Percentiles rank a stretch among this genome's conserved stretches.
Conservation (phyloP, 768 basidiomycete genomes). For the Rhodotorula babjevae region DNA sequence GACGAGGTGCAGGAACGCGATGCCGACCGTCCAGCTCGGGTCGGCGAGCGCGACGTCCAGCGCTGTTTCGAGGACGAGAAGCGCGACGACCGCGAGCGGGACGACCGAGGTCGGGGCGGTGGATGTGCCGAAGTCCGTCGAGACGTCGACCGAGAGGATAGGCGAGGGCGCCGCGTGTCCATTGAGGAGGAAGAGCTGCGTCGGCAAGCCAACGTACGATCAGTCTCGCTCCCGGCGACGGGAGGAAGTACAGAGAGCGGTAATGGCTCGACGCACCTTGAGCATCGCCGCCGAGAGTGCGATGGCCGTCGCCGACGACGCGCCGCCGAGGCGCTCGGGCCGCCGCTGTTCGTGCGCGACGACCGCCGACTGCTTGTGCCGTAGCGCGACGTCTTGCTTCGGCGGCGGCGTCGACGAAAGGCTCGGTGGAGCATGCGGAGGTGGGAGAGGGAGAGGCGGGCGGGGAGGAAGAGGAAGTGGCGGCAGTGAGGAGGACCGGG, state of each 20-base stretch:
- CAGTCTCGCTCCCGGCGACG: background rate
- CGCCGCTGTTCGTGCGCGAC: too few species aligned
- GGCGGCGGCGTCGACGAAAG: too few species aligned
- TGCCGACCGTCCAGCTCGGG: background rate
- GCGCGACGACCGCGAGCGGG: background rate
- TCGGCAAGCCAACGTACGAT: background rate
- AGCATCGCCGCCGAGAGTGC: background rate
- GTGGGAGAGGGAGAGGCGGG: background rate
- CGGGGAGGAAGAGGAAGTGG: background rate
- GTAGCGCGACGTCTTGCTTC: background rate
- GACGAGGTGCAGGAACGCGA: background rate
- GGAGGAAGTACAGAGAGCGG: background rate
- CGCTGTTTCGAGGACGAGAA: conserved; percentile 18
- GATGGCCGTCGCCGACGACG: background rate
- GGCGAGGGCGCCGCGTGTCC: background rate
- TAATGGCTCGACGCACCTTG: background rate
- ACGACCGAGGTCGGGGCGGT: background rate
- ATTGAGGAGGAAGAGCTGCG: background rate
- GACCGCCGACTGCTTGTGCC: too few species aligned
- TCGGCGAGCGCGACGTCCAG: conserved; percentile 10
- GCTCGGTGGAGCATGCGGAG: background rate
- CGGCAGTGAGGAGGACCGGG: background rate
- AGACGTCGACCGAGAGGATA: too few species aligned
- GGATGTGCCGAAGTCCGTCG: background rate
- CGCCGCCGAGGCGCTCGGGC: too few species aligned